phyloP scores from a whole-genome alignment of 148 eudicot species.

The Persicaria maculosa region DNA sequence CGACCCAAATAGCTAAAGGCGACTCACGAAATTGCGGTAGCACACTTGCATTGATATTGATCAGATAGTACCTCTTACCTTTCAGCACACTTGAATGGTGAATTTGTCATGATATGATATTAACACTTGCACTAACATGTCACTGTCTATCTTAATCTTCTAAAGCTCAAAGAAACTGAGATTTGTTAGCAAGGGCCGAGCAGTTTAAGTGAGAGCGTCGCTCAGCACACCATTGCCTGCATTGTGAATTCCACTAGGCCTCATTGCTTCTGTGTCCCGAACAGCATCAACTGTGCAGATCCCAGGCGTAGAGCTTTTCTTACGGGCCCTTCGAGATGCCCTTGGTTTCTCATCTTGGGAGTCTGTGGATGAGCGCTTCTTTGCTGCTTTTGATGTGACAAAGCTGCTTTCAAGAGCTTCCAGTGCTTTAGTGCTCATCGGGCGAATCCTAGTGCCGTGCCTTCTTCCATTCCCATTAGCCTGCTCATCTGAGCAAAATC shows the following conservation, averaged over 20 bases:
- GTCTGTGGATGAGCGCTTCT: not conserved
- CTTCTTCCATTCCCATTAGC: conserved; percentile 11
- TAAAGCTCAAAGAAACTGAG: not conserved
- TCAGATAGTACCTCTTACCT: conserved; percentile 2
- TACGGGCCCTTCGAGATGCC: not conserved
- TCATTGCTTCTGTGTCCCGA: not conserved
- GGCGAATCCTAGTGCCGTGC: conserved; percentile 16
- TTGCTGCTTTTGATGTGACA: conserved; percentile 11
- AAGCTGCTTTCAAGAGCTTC: conserved; percentile 28
- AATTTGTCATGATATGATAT: too few relatives aligned
- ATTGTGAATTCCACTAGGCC: not conserved
- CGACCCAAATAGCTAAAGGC: not conserved
- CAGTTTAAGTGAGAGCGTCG: not conserved
- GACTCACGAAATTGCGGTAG: not conserved
- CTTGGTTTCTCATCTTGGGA: not conserved
- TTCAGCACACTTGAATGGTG: too few relatives aligned
- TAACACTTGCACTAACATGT: too few relatives aligned
- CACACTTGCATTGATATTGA: not conserved
- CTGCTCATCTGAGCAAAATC: conserved; percentile 2
- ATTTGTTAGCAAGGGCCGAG: not conserved
- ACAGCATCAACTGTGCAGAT: conserved; percentile 8
- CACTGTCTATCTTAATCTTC: too few relatives aligned
- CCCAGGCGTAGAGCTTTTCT: not conserved
- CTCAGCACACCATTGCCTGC: not conserved
- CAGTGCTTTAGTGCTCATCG: conserved; percentile 16